Evolutionary conservation across 129 eudicot genomes (phyloP), one percentile per base, ranked within the genome.

Genomic region (Flaveria sonorensis): DNA sequence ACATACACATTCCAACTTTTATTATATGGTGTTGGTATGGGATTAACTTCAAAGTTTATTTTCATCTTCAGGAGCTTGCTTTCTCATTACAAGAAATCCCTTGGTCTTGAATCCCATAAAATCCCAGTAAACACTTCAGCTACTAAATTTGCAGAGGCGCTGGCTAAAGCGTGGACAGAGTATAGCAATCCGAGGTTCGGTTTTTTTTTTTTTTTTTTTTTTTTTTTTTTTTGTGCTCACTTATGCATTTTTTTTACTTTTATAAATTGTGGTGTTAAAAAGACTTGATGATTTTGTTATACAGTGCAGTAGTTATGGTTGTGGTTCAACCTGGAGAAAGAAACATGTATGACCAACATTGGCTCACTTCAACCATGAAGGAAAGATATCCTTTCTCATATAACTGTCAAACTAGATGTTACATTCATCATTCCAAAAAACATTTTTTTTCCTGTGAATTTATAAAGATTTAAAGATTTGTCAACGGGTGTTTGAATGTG

Each of bases 281-380:
- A 50, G 23, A 24, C 11, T 28, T 62, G 15, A 57, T 52, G 23
- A 40, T 72, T 57, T 32, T 28, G 56, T 70, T 19, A 26, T 79
- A 56, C 81, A 93, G 98, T 83, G 97, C 98, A 40, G 92, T 89
- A 18, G 89, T 93, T 53, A 28, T 93, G 96, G 57, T 88, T 72
- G 96, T 93, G 77, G 93, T 93, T 76, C 98, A 93, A 87, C 23
- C 85, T 81, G 97, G 89, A 82, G 98, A 93, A 67, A 83, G 93
- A 48, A 93, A 93, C 85, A 93, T 93, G 97, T 93, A 93, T 80
- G 98, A 93, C 86, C 98, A 90, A 77, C 96, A 88, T 79, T 93
- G 98, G 98, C 88, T 93, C 26, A 85, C 78, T 63, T 21, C 83
- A 12, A 64, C 81, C 60, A 81, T 93, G 73, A 88, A 71, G 73